A percentile compares a stretch with the other conserved stretches of the same genome.
Conservation (phyloP, 257 asterid species). For the Sherardia arvensis region DNA sequence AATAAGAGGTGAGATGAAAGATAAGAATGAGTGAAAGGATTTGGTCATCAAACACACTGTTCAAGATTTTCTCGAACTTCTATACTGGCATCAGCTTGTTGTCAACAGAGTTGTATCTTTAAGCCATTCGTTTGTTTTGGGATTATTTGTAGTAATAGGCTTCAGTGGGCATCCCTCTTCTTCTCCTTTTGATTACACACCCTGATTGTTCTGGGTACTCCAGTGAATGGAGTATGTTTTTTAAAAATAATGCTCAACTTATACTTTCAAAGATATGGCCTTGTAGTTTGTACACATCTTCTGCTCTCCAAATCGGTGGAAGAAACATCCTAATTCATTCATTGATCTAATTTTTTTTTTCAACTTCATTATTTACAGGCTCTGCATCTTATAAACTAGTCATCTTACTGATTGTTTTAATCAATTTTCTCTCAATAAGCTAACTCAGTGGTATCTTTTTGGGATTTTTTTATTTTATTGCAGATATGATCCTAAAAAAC, state of each 20-base stretch:
- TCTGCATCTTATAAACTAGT: neutral
- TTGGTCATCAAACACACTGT: neutral
- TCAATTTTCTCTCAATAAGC: neutral
- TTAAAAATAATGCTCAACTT: neutral
- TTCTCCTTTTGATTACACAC: neutral
- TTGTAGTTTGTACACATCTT: neutral
- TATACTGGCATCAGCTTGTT: neutral
- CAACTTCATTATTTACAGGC: neutral
- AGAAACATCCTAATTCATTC: neutral
- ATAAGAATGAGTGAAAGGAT: neutral
- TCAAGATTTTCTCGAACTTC: neutral
- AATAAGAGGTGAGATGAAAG: neutral
- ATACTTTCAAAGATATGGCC: neutral
- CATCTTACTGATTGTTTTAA: neutral
- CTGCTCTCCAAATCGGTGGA: neutral
- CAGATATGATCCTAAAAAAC: conserved; percentile 92
- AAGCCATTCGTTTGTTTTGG: no score
- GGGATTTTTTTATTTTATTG: conserved; percentile 19
- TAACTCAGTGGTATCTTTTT: neutral
- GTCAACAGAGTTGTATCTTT: no score
- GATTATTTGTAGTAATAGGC: no score
- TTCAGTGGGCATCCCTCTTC: neutral
- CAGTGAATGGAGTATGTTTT: neutral
- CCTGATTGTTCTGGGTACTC: neutral
- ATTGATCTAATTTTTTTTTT: neutral